Evolutionary conservation across 1,139 yeast species (phyloP), one percentile per base, ranked within the genome.

Genomic region (Geotrichum armillariae): DNA sequence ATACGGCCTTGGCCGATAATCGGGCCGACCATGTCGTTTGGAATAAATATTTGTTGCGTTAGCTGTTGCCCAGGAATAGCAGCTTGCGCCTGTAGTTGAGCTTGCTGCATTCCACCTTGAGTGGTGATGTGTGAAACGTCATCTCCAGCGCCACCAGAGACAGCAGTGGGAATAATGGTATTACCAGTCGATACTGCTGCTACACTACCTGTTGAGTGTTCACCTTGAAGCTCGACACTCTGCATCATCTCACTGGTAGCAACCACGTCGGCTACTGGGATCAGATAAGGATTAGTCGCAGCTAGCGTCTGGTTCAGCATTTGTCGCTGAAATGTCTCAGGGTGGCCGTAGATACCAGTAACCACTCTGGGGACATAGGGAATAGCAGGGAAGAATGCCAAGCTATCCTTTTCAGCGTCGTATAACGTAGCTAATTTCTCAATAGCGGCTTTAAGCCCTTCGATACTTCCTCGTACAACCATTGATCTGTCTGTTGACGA

Each of bases 21-120:
- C 29, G 94, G 89, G 29, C 95, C 96, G 45, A 88, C 93, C 66
- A 80, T 80, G 49, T 82, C 87, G 62, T 82, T 82, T 36, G 94
- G 89, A 65, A 87, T 83, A 20, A 74, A 70, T 18, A 82, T 71
- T n/a, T 66, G 66, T 49, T 71, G 60, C 4, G 58, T 53, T 33
- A 60, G 35, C 33, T 40, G 50, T 36, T 54, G 56, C 11, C 66
- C 69, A 2, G 64, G 67, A 1, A 55, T 53, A 5, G 56, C 58
- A 27, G 56, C 51, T 29, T 55, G 58, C 7, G 58, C 60, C 48
- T 57, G 57, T 47, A 53, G 53, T 40, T 49, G 55, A 9, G 63
- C 62, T 41, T 54, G 57, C 21, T 52, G 53, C 34, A 58, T 50
- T 2, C 61, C 61, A 1, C 51, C 49, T 27, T 47, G 50, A 7